phyloP scores from a whole-genome alignment of 352 stramenopile genomes.

The Pelagophyceae sp. region DNA sequence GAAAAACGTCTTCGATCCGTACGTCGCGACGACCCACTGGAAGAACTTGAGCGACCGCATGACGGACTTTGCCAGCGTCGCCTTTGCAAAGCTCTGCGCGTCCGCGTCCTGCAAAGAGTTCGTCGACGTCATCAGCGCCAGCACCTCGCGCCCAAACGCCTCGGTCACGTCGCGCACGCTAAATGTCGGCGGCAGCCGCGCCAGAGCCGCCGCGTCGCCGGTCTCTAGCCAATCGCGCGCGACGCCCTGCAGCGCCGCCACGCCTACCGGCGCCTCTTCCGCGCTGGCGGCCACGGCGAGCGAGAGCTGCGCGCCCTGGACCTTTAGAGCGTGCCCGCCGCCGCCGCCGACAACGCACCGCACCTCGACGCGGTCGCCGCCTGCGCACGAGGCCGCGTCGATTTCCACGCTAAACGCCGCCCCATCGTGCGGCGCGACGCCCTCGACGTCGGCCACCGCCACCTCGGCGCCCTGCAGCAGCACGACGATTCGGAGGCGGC shows the following conservation, averaged over 20 bases:
- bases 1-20: not conserved
- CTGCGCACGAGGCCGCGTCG: not conserved
- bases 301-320: not conserved
- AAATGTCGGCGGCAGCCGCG: no score
- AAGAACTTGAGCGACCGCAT: not conserved
- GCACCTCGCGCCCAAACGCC: not conserved
- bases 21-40: not conserved
- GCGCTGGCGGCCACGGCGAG: no score
- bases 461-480: not conserved
- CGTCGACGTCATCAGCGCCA: not conserved
- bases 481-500: not conserved
- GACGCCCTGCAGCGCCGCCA: no score
- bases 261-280: no score
- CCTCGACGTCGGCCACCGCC: not conserved
- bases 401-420: not conserved
- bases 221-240: no score
- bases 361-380: not conserved
- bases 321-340: not conserved
- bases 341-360: not conserved
- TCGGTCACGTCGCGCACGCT: no score
- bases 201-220: no score
- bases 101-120: not conserved
- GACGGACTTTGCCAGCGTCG: not conserved
- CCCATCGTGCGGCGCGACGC: not conserved
- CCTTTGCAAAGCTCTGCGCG: not conserved